A percentile compares a stretch with the other conserved stretches of the same genome.
Evolutionary conservation across 805 yeast species (phyloP).

Genomic region (Wickerhamiella shivajii): DNA sequence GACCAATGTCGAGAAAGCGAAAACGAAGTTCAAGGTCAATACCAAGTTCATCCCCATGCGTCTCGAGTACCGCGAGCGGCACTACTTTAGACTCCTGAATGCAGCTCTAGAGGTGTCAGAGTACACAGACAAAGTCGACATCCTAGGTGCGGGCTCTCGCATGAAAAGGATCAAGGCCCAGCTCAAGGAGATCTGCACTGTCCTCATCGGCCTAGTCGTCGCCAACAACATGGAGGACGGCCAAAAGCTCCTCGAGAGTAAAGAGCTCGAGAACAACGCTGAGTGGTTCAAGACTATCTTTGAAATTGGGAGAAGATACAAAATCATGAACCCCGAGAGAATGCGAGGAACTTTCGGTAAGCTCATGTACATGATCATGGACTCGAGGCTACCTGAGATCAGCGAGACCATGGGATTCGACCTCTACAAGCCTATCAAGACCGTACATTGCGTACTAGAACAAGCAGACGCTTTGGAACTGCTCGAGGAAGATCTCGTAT

Average conservation of each 20-base stretch:
- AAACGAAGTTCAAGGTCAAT: slow-evolving; percentile 24
- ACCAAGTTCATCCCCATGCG: slow-evolving; percentile 51
- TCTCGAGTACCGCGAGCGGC: slow-evolving; percentile 52
- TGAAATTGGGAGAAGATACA: slow-evolving; percentile 69
- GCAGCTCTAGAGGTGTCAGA: slow-evolving; percentile 70
- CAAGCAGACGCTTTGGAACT: slow-evolving; percentile 29
- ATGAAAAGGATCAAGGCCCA: slow-evolving; percentile 59
- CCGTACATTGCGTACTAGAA: slow-evolving; percentile 37
- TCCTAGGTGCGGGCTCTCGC: slow-evolving; percentile 49
- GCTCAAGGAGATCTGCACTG: slow-evolving; percentile 61
- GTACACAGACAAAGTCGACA: slow-evolving; percentile 67
- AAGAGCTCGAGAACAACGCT: slow-evolving; percentile 53
- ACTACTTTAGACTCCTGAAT: slow-evolving; percentile 47
- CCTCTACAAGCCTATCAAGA: slow-evolving; percentile 53
- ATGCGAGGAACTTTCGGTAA: slow-evolving; percentile 72
- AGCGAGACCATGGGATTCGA: slow-evolving; percentile 62
- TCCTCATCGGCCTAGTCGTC: slow-evolving; percentile 61
- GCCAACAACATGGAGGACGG: slow-evolving; percentile 65
- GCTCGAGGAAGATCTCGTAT: slow-evolving; percentile 42
- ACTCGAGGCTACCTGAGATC: slow-evolving; percentile 59
- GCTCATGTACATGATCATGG: slow-evolving; percentile 74
- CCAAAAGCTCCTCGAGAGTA: slow-evolving; percentile 40
- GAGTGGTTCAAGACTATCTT: slow-evolving; percentile 59
- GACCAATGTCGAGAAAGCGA: slow-evolving; percentile 10
- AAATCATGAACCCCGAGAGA: slow-evolving; percentile 71